A percentile compares a stretch with the other conserved stretches of the same genome.
Evolutionary conservation across 1,139 yeast species (phyloP).

Genomic region (Yamadazyma membranifaciens): DNA sequence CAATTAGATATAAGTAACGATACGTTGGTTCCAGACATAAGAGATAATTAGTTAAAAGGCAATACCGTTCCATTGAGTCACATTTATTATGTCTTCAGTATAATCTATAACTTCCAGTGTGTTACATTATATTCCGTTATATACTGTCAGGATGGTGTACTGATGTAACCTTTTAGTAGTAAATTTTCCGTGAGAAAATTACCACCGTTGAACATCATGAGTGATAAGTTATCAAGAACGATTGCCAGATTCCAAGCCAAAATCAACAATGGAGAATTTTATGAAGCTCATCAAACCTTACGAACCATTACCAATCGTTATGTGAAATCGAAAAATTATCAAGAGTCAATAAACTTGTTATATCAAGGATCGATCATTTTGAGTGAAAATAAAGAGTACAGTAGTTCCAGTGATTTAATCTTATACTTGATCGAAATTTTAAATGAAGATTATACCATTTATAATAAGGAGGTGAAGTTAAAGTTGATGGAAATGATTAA

Average conservation of each 20-base stretch:
- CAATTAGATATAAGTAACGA: not conserved
- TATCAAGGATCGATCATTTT: conserved; percentile 69
- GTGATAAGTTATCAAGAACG: conserved; percentile 34
- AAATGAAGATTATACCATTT: conserved; percentile 13
- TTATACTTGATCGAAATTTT: conserved; percentile 70
- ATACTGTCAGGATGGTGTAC: too few relatives aligned
- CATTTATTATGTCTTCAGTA: too few relatives aligned
- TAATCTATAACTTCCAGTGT: too few relatives aligned
- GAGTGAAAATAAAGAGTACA: conserved; percentile 67
- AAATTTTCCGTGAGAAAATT: not conserved
- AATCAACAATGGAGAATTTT: conserved; percentile 72
- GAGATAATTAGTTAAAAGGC: too few relatives aligned
- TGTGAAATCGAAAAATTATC: conserved; percentile 63
- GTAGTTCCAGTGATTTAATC: conserved; percentile 80
- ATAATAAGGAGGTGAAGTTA: conserved; percentile 38
- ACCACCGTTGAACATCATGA: conserved; percentile 2
- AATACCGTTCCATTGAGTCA: too few relatives aligned
- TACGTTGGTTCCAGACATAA: too few relatives aligned
- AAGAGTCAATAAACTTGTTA: conserved; percentile 70
- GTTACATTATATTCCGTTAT: too few relatives aligned
- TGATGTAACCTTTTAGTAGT: too few relatives aligned
- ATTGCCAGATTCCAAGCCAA: conserved; percentile 65
- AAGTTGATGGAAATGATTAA: conserved; percentile 33
- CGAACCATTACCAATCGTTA: conserved; percentile 86
- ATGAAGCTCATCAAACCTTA: conserved; percentile 94